Evolutionary conservation across 2,329 filamentous ascomycete genomes (phyloP).

Genomic region (Purpureocillium lavendulum): DNA sequence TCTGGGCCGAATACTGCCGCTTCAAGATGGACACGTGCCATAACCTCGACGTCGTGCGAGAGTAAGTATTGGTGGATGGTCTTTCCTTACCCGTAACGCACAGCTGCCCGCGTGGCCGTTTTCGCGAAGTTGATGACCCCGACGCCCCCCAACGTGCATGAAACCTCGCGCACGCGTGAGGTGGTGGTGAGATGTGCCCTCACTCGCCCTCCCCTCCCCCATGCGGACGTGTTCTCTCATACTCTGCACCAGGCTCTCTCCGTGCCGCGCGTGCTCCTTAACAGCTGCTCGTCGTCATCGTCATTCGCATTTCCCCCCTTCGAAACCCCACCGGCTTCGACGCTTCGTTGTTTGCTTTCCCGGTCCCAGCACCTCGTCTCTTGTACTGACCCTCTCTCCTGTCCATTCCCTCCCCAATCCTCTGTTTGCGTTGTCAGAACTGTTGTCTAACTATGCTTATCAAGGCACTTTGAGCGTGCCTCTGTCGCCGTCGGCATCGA

Average conservation of each 20-base stretch:
- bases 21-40: conserved; percentile 98
- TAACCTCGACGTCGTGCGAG: conserved; percentile 90
- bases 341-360: conserved; percentile 43
- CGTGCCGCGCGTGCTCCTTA: conserved; percentile 27
- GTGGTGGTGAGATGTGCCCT: conserved; percentile 66
- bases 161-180: conserved; percentile 24
- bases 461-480: conserved; percentile 79
- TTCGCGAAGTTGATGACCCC: conserved; percentile 33
- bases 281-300: conserved; percentile 30
- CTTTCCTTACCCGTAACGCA: conserved; percentile 60
- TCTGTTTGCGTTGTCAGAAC: conserved; percentile 1
- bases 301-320: conserved; percentile 17
- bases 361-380: conserved; percentile 33
- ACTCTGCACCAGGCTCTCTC: conserved; percentile 55
- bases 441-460: conserved; percentile 15
- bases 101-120: conserved; percentile 35
- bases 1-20: conserved; percentile 95
- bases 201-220: conserved; percentile 37
- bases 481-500: conserved; percentile 80
- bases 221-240: conserved; percentile 57
- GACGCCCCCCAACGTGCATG: conserved; percentile 18
- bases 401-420: conserved; percentile 21
- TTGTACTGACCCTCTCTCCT: conserved; percentile 52
- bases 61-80: conserved; percentile 76
- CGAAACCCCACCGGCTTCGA: conserved; percentile 27